phyloP scores from a whole-genome alignment of 2,329 filamentous ascomycete species.

The Trichoderma arundinaceum region DNA sequence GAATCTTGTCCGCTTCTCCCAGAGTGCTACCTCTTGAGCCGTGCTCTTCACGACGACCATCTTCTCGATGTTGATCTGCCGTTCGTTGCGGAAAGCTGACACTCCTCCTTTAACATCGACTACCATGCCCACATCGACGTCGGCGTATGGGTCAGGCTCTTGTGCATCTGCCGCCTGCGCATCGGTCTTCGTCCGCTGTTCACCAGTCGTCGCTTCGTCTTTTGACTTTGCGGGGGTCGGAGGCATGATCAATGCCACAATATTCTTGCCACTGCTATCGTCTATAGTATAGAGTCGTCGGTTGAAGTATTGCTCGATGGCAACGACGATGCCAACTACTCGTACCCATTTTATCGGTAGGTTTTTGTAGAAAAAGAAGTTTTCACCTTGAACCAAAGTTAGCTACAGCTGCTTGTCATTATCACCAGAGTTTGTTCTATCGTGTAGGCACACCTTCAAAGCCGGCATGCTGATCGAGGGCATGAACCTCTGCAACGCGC shows the following conservation, averaged over 20 bases:
- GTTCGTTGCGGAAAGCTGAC: constrained; percentile 53
- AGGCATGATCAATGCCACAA: constrained; percentile 49
- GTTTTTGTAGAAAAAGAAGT: constrained; percentile 71
- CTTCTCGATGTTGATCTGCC: constrained; percentile 60
- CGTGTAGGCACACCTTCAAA: constrained; percentile 55
- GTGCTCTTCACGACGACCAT: constrained; percentile 57
- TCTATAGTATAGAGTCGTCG: constrained; percentile 64
- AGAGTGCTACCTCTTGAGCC: constrained; percentile 62
- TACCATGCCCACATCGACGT: constrained; percentile 58
- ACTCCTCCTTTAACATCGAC: constrained; percentile 64
- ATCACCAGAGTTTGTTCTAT: not conserved
- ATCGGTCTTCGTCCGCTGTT: constrained; percentile 11
- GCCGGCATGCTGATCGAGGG: constrained; percentile 54
- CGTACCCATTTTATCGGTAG: constrained; percentile 79
- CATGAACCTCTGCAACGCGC: constrained; percentile 55
- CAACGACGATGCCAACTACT: constrained; percentile 72
- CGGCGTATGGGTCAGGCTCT: constrained; percentile 34
- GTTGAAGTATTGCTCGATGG: constrained; percentile 57
- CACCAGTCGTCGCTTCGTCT: not conserved
- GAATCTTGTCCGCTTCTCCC: constrained; percentile 61
- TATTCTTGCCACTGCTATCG: constrained; percentile 66
- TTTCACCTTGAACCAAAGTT: constrained; percentile 48
- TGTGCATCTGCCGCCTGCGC: constrained; percentile 5
- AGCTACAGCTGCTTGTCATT: not conserved
- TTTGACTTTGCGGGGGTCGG: not conserved